Evolutionary conservation across 176 grass and related monocot species (phyloP).

Genomic region (Rhynchospora breviuscula): DNA sequence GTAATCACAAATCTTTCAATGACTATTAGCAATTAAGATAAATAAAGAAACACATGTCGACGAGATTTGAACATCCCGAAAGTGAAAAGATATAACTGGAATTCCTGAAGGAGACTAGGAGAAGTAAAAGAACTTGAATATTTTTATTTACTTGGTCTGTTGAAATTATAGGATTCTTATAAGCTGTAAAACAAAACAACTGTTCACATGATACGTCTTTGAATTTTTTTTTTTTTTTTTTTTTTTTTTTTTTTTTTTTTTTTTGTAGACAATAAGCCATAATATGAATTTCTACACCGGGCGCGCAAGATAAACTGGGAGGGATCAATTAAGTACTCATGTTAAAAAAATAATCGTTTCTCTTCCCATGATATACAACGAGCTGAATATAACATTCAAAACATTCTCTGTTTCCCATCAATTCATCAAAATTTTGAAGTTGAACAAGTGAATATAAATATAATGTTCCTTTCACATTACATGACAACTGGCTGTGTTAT

Average conservation of each 20-base stretch:
- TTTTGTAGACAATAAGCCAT: not conserved
- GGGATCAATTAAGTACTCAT: not conserved
- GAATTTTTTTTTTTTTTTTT: not conserved
- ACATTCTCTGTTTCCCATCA: not conserved
- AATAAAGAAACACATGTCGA: not conserved
- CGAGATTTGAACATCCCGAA: not conserved
- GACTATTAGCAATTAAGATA: constrained; percentile 7
- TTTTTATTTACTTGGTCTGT: not conserved
- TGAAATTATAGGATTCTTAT: not conserved
- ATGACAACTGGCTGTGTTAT: constrained; percentile 58
- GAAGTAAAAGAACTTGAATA: not conserved
- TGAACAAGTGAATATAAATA: not conserved
- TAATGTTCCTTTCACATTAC: constrained; percentile 43
- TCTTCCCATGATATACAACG: not conserved
- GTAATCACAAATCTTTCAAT: not conserved
- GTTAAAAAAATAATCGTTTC: not conserved
- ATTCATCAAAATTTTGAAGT: not conserved
- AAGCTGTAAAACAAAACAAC: not conserved
- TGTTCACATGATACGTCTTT: not conserved
- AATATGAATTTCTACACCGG: not conserved
- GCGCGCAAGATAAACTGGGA: not conserved
- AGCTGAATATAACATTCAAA: not conserved
- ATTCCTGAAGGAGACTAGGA: not conserved
- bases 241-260: not conserved
- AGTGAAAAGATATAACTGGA: not conserved